Evolutionary conservation across 177 flowering plant species (phyloP).

Genomic region (Vitis hybrid): DNA sequence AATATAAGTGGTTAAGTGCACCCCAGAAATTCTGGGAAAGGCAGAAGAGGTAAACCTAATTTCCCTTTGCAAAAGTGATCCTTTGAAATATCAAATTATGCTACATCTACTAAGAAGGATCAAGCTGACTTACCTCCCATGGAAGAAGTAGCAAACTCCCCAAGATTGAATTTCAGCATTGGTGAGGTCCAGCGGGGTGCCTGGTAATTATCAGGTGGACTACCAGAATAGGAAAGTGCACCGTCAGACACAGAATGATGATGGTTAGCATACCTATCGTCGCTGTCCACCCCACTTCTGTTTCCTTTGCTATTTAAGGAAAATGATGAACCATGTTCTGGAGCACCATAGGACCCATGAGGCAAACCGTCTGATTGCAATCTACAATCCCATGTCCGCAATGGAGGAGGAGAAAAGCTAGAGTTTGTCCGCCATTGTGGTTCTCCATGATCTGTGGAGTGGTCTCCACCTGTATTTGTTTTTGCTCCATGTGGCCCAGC

Average conservation of each 20-base stretch:
- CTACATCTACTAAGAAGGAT: neutral
- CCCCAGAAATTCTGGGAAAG: neutral
- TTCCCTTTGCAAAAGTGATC: neutral
- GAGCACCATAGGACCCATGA: slow-evolving; percentile 24
- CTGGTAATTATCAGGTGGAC: slow-evolving; percentile 35
- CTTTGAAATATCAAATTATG: neutral
- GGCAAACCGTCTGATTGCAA: slow-evolving; percentile 33
- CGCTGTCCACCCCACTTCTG: slow-evolving; percentile 39
- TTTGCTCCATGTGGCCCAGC: slow-evolving; percentile 46
- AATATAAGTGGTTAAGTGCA: neutral
- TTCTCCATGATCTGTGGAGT: slow-evolving; percentile 30
- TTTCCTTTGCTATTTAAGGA: slow-evolving; percentile 37
- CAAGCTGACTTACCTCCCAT: slow-evolving; percentile 30
- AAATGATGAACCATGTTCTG: slow-evolving; percentile 28
- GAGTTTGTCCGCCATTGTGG: slow-evolving; percentile 44
- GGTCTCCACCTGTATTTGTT: slow-evolving; percentile 27
- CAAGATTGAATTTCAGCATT: slow-evolving; percentile 21
- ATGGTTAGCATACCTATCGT: slow-evolving; percentile 36
- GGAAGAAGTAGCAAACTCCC: slow-evolving; percentile 23
- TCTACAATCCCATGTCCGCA: slow-evolving; percentile 46
- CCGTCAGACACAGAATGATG: slow-evolving; percentile 55
- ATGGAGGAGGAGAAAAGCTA: slow-evolving; percentile 49
- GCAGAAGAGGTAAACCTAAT: neutral
- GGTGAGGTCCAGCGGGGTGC: slow-evolving; percentile 43
- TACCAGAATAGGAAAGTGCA: slow-evolving; percentile 40